Conservation (phyloP, 2,329 filamentous ascomycete genomes). For the Saccharata proteae region DNA sequence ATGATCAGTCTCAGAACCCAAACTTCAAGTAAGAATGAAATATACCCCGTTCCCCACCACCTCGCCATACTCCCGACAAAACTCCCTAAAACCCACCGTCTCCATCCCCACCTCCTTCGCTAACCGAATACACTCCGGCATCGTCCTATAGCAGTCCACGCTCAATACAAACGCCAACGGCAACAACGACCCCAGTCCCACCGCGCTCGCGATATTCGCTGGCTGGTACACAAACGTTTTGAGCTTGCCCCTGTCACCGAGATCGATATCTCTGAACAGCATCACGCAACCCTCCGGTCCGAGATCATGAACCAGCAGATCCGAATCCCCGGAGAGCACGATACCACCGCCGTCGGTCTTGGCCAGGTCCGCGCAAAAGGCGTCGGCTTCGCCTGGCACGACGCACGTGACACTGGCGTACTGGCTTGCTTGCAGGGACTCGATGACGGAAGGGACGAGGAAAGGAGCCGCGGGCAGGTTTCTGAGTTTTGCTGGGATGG, state of each 20-base stretch:
- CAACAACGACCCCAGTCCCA: constrained; percentile 31
- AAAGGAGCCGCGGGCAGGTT: constrained; percentile 49
- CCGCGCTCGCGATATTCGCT: constrained; percentile 29
- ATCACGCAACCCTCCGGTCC: constrained; percentile 49
- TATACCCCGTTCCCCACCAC: constrained; percentile 8
- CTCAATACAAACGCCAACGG: constrained; percentile 30
- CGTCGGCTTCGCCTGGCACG: constrained; percentile 76
- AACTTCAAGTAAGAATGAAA: too few species aligned
- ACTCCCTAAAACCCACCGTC: constrained; percentile 16
- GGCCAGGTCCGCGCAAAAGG: constrained; percentile 59
- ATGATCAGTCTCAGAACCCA: too few species aligned
- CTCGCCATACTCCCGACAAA: constrained; percentile 18
- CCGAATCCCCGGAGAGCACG: constrained; percentile 73
- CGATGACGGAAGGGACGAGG: constrained; percentile 64
- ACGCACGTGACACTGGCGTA: constrained; percentile 38
- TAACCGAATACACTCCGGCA: constrained; percentile 17
- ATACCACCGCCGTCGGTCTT: constrained; percentile 43
- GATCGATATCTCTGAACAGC: constrained; percentile 54
- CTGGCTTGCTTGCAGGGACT: constrained; percentile 44
- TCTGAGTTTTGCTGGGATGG: constrained; percentile 12
- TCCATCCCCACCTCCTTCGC: constrained; percentile 14
- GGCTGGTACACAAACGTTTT: constrained; percentile 27
- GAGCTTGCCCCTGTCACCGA: constrained; percentile 18
- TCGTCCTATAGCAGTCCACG: constrained; percentile 18
- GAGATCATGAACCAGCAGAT: constrained; percentile 65